A percentile compares a stretch with the other conserved stretches of the same genome.
phyloP scores from a whole-genome alignment of 2,329 filamentous ascomycete genomes.

The Neurospora sp. region DNA sequence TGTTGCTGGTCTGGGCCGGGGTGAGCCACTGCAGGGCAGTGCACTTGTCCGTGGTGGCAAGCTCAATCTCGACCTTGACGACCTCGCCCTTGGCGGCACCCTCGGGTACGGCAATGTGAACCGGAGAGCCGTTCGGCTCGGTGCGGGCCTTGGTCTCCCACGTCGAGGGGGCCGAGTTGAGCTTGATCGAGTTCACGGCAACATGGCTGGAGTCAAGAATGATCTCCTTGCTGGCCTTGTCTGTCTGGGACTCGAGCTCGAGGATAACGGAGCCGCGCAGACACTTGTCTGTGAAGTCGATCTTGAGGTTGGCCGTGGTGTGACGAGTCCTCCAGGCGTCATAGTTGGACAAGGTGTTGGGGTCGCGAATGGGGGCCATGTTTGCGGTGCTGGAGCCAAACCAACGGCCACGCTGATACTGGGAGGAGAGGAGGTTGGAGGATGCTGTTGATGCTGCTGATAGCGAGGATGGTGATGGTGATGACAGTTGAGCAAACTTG shows the following conservation, averaged over 20 bases:
- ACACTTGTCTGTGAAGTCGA: slow-evolving; percentile 73
- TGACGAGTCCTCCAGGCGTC: slow-evolving; percentile 77
- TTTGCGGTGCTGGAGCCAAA: slow-evolving; percentile 12
- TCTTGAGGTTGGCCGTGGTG: slow-evolving; percentile 68
- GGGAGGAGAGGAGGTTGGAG: background rate
- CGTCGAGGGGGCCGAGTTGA: slow-evolving; percentile 52
- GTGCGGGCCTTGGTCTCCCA: slow-evolving; percentile 62
- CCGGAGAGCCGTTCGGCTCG: slow-evolving; percentile 65
- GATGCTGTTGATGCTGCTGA: background rate
- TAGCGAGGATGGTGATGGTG: slow-evolving; percentile 2
- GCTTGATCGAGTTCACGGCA: slow-evolving; percentile 58
- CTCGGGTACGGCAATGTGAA: slow-evolving; percentile 52
- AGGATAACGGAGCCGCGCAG: slow-evolving; percentile 70
- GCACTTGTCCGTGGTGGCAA: slow-evolving; percentile 78
- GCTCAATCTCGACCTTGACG: slow-evolving; percentile 50
- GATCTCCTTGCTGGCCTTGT: slow-evolving; percentile 64
- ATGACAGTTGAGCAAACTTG: slow-evolving; percentile 10
- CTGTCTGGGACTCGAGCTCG: slow-evolving; percentile 65
- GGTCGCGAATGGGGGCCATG: slow-evolving; percentile 51
- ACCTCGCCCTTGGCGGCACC: slow-evolving; percentile 43
- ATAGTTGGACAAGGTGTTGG: slow-evolving; percentile 88
- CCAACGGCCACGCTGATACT: slow-evolving; percentile 8
- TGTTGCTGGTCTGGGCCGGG: slow-evolving; percentile 86
- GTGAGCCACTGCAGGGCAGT: slow-evolving; percentile 94
- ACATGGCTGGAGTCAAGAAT: slow-evolving; percentile 83